These are phyloP conservation scores for Luvunga scandens DNA, from an alignment of 345 rosid genomes.

Conservation along the genomic window DNA sequence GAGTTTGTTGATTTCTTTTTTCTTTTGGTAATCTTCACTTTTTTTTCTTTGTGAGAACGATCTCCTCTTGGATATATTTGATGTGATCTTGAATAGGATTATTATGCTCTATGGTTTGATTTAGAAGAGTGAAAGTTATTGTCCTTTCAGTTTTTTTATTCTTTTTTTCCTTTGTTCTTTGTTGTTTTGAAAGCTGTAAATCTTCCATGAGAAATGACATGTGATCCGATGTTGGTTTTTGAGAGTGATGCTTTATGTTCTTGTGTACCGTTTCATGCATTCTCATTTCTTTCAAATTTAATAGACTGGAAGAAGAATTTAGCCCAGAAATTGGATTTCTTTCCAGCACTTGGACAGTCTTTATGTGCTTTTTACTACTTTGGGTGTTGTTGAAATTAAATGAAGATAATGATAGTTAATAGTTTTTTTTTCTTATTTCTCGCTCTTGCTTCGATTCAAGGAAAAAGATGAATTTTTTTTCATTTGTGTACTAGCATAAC, in stretches of 20 bases:
- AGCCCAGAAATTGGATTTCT: not conserved
- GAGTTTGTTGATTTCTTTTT: not conserved
- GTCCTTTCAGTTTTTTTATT: not conserved
- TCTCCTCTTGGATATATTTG: not conserved
- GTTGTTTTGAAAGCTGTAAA: not conserved
- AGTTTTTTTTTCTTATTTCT: not conserved
- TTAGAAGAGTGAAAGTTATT: not conserved
- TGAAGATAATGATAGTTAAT: slow-evolving; percentile 15
- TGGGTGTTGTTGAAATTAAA: not conserved
- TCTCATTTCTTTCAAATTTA: not conserved
- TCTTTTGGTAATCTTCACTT: not conserved
- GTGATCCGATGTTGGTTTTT: not conserved
- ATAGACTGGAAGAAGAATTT: not conserved
- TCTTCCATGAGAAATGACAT: not conserved
- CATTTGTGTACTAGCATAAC: not conserved
- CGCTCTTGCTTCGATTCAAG: not conserved
- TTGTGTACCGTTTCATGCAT: not conserved
- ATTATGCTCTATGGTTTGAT: not conserved
- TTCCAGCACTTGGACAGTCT: not conserved
- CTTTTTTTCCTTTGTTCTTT: not conserved
- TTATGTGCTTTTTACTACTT: not conserved
- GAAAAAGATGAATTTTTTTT: not conserved
- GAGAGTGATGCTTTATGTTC: not conserved
- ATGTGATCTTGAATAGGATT: not conserved
- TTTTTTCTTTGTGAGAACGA: not conserved